A percentile compares a stretch with the other conserved stretches of the same genome.
phyloP scores from a whole-genome alignment of 1,284 basidiomycete genomes.

The Apiotrichum montevideense region DNA sequence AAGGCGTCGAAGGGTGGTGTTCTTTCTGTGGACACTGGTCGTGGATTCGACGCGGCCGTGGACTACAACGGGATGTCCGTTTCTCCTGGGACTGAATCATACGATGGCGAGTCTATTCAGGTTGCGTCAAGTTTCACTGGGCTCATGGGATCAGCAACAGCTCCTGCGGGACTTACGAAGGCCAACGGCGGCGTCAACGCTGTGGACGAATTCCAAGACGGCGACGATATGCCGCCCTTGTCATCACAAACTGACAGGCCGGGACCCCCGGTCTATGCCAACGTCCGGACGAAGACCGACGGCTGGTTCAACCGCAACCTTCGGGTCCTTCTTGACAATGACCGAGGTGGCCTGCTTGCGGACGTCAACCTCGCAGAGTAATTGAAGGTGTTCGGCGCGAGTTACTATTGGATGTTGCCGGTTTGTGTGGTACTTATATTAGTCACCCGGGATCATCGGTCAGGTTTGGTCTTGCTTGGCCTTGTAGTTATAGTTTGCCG shows the following conservation, averaged over 20 bases:
- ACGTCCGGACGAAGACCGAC: slow-evolving; percentile 35
- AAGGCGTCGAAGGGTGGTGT: slow-evolving; percentile 12
- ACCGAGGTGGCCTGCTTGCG: slow-evolving; percentile 20
- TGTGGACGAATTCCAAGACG: background rate
- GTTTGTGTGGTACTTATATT: no score
- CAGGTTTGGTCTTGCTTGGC: no score
- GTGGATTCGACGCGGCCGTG: background rate
- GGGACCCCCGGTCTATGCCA: slow-evolving; percentile 29
- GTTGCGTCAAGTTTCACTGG: slow-evolving; percentile 9
- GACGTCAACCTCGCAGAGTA: slow-evolving; percentile 18
- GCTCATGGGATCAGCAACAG: slow-evolving; percentile 12
- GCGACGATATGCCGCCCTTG: slow-evolving; percentile 1
- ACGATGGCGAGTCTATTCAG: slow-evolving; percentile 13
- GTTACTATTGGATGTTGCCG: no score
- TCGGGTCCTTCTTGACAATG: slow-evolving; percentile 32
- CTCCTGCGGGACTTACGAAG: slow-evolving; percentile 4
- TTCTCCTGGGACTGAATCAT: slow-evolving; percentile 10
- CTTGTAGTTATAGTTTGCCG: no score
- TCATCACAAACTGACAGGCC: slow-evolving; percentile 5
- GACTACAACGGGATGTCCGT: background rate
- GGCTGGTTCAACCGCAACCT: slow-evolving; percentile 37
- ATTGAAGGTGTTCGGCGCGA: no score
- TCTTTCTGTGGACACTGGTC: no score
- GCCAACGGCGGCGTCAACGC: background rate
- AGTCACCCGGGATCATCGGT: no score